These are phyloP conservation scores for Vitis labrusca DNA, from an alignment of 164 flowering plant species.

Conservation along the genomic window DNA sequence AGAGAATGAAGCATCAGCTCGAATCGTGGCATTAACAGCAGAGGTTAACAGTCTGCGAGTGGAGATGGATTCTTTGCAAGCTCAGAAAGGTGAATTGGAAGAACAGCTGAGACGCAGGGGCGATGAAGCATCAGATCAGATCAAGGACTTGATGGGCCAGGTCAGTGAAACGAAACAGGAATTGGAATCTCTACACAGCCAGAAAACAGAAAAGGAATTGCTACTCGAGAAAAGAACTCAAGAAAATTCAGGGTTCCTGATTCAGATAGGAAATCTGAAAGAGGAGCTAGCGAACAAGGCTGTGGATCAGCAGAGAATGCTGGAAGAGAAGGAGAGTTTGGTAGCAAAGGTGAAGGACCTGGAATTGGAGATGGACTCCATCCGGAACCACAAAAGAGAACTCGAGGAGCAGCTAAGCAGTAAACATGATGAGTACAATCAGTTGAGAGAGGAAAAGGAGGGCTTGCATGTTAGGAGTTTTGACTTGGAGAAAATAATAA, in stretches of 20 bases:
- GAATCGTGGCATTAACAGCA: constrained; percentile 26
- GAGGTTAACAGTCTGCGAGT: constrained; percentile 23
- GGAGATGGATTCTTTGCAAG: constrained; percentile 19
- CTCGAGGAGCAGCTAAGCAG: constrained; percentile 31
- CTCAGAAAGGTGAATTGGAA: constrained; percentile 40
- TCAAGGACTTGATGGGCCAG: constrained; percentile 26
- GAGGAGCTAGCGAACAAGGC: constrained; percentile 23
- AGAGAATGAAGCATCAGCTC: constrained; percentile 31
- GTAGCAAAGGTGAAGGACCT: constrained; percentile 17
- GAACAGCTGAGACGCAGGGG: constrained; percentile 20
- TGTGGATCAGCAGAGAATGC: constrained; percentile 21
- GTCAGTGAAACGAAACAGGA: constrained; percentile 26
- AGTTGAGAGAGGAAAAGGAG: constrained; percentile 34
- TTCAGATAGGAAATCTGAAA: constrained; percentile 28
- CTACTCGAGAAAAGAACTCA: constrained; percentile 38
- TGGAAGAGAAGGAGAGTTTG: constrained; percentile 30
- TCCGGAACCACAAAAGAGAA: constrained; percentile 27
- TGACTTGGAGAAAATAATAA: constrained; percentile 32
- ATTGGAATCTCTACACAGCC: constrained; percentile 24
- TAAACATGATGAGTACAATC: constrained; percentile 25
- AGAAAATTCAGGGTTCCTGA: constrained; percentile 24
- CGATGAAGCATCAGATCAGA: constrained; percentile 30
- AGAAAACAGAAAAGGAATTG: constrained; percentile 32
- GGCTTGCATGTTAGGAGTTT: constrained; percentile 25
- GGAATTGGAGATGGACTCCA: constrained; percentile 23